Evolutionary conservation across 2,329 filamentous ascomycete species (phyloP), one percentile per base, ranked within the genome.

Genomic region (Ophiostoma pallidulum): DNA sequence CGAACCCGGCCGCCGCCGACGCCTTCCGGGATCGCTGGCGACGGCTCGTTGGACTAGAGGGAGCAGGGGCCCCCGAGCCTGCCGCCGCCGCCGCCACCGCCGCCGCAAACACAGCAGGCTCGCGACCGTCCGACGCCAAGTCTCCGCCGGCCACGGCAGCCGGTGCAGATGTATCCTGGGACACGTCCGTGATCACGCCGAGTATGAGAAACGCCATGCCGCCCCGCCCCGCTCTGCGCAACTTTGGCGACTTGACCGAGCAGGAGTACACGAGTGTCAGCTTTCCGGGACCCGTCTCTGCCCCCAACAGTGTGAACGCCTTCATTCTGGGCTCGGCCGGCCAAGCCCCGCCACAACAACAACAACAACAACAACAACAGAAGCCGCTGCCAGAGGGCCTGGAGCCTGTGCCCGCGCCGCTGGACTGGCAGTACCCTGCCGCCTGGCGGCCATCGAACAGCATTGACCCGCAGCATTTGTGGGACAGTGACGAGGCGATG

Each of bases 21-120:
- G 35, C 48, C 2, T 63, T 62, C 12, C 58, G 59, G 1, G 57
- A 57, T n/a, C 56, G 57, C 33, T 67, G 64, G 64, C 58, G 60
- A 1, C 50, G 42, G n/a, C 56, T 66, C 2, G 53, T 64, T 3
- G 51, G 44, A 4, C 41, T 54, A 0, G 52, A 49, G 4, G 22
- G 33, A 5, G n/a, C n/a, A n/a, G 40, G 33, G 4, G 14, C 22
- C 14, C 13, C 18, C 28, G 32, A n/a, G n/a, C n/a, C n/a, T n/a
- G n/a, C n/a, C 8, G 1, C 10, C 39, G 13, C 28, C 20, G 16
- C 28, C 45, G 20, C 13, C 26, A 18, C 8, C n/a, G 29, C 29
- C 29, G 29, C 29, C 24, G 10, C 24, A 5, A 28, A 28, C 24
- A 28, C n/a, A n/a, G n/a, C n/a, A n/a, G n/a, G n/a, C n/a, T n/a